Evolutionary conservation across 371 early-diverging fungal species (phyloP).

Genomic region (Basidiobolus meristosporus): DNA sequence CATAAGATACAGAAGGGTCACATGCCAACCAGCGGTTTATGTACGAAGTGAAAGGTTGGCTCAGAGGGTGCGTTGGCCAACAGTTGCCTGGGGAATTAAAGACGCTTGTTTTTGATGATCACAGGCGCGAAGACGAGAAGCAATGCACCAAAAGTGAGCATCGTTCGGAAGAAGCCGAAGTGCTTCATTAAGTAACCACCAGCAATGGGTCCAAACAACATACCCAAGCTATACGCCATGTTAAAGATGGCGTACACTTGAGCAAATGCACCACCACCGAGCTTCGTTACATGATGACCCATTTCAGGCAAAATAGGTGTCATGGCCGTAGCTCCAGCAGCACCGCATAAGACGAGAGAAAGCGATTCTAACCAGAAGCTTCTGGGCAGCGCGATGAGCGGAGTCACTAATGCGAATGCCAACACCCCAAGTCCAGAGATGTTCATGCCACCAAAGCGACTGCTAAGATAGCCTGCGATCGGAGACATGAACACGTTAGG

Average conservation of each 20-base stretch:
- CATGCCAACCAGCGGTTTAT: too few species aligned
- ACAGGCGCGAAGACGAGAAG: background rate
- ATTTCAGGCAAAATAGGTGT: constrained; percentile 2
- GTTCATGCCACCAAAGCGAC: constrained; percentile 23
- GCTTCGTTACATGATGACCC: background rate
- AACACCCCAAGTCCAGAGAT: constrained; percentile 29
- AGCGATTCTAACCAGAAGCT: constrained; percentile 19
- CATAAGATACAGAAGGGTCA: too few species aligned
- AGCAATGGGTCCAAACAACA: constrained; percentile 32
- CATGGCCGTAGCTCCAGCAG: constrained; percentile 14
- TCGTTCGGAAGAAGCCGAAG: constrained; percentile 9
- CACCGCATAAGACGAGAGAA: constrained; percentile 27
- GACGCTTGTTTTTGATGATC: background rate
- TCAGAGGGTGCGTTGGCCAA: too few species aligned
- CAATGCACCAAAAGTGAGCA: constrained; percentile 9
- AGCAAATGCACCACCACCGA: constrained; percentile 23
- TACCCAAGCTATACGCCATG: constrained; percentile 18
- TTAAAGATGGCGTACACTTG: constrained; percentile 29
- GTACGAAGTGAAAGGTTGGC: too few species aligned
- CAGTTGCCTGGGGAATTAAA: too few species aligned
- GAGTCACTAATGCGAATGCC: constrained; percentile 21
- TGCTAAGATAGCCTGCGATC: constrained; percentile 30
- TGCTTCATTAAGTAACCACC: constrained; percentile 17
- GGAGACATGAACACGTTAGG: constrained; percentile 34
- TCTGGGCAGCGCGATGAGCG: constrained; percentile 19